phyloP scores from a whole-genome alignment of 2,329 filamentous ascomycete genomes.

The Xylariaceae sp. region DNA sequence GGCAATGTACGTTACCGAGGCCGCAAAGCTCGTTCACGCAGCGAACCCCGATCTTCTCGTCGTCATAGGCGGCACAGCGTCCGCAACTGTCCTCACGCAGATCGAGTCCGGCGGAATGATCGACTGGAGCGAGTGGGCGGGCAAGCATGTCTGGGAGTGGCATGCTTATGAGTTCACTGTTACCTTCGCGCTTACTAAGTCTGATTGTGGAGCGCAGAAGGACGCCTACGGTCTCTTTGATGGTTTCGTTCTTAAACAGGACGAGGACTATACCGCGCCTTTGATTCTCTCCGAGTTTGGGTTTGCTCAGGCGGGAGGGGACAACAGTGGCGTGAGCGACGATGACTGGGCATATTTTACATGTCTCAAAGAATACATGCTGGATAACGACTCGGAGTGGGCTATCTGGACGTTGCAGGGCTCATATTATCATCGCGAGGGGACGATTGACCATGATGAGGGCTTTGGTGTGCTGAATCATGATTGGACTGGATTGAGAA shows the following conservation, averaged over 20 bases:
- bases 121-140: constrained; percentile 41
- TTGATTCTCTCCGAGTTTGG: constrained; percentile 59
- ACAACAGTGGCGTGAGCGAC: constrained; percentile 37
- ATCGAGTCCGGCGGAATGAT: constrained; percentile 36
- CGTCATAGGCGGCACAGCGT: constrained; percentile 51
- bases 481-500: constrained; percentile 40
- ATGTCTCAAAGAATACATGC: constrained; percentile 51
- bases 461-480: constrained; percentile 47
- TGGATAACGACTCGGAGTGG: constrained; percentile 56
- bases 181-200: constrained; percentile 39
- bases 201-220: constrained; percentile 41
- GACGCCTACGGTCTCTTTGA: constrained; percentile 43
- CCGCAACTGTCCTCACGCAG: constrained; percentile 49
- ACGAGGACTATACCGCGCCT: constrained; percentile 45
- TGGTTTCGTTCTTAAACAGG: constrained; percentile 51
- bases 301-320: constrained; percentile 44
- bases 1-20: constrained; percentile 46
- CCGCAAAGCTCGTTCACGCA: constrained; percentile 45
- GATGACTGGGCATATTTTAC: constrained; percentile 46
- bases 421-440: constrained; percentile 54
- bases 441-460: constrained; percentile 48
- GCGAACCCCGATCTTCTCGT: constrained; percentile 51
- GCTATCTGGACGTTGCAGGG: constrained; percentile 56
- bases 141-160: constrained; percentile 58
- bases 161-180: constrained; percentile 56